Base-by-base conservation (phyloP, 352 stramenopile species). In the Phytophthora gonapodyides region DNA sequence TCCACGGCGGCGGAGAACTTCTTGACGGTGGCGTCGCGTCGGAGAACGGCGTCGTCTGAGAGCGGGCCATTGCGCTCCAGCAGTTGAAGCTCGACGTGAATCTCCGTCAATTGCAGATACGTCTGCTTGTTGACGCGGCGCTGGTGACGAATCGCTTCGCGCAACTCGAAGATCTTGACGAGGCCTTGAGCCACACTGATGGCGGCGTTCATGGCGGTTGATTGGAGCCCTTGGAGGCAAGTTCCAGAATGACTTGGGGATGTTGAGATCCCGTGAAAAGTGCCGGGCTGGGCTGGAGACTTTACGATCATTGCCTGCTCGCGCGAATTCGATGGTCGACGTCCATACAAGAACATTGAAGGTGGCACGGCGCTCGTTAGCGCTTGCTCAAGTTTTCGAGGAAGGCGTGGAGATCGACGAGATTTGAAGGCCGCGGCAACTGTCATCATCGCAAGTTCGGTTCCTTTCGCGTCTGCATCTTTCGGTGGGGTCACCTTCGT, bases 101-200 rank as follows among this genome's bases (percentile, higher is more conserved):
- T 68, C 33, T 65, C 51, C 0, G 40, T 58, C 24, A 75, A 24
- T 33, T 69, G 67, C 12, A 58, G 31, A n/a, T 72, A 58, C 34
- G 55, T 62, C 15, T 61, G 53, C 7, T 43, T 47, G 56, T 69
- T 72, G 31, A 52, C 47, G 41, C 66, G 49, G 1, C 61, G 61
- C 45, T 66, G 50, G 51, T 75, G 55, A 17, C 65, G 56, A 41
- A 75, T 62, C 4, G 65, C 42, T 60, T 71, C 40, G 11, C 61
- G 61, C 9, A 70, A 42, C 41, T 70, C 48, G 49, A 66, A 53
- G 35, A 74, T 67, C 36, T 64, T 57, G 17, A 45, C n/a, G 17
- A 75, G 52, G 15, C 43, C 57, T 43, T 69, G 42, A 11, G 15
- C 57, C 35, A 60, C 52, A 31, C 3, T 53, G 12, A 58, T 37